Base-by-base conservation (phyloP, 2,329 filamentous ascomycete species). In the Gremmenia infestans region DNA sequence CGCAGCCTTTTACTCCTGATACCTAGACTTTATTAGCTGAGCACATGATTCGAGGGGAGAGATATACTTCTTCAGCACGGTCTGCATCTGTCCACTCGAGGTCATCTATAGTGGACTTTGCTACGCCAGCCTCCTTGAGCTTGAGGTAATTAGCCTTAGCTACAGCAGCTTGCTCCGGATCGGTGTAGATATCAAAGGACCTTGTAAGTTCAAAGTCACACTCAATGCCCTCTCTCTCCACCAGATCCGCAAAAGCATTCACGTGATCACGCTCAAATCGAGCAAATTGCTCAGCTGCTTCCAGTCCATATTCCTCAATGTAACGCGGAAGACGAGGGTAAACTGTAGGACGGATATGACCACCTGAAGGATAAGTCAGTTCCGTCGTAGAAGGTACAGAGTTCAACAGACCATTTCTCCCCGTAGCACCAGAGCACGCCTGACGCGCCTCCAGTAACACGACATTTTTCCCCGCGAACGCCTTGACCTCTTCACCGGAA, bases 381-480 rank as follows among this genome's bases (percentile, higher is more conserved):
- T 19, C n/a, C 11, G 19, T 8, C 4, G 7, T 22, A 19, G 4
- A 17, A 8, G n/a, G 11, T 45, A 19, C 11, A 45, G 11, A 11
- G n/a, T 45, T 45, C 19, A 39, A 39, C 37, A 14, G 48, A 53
- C 51, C 54, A 47, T 76, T 60, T 67, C 87, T 73, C n/a, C 88
- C 88, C 1, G 88, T 91, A 23, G 88, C 88, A 12, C 88, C 88
- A 80, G 81, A 90, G 67, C 87, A 91, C 2, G 84, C 86, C 73
- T 91, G 87, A 63, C 88, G 78, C 15, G 88, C 88, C 72, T 92
- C 88, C 4, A 91, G 76, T 73, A 91, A 78, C 5, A 91, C 75
- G 14, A 91, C 79, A 12, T 71, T 75, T 59, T 76, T 72, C 3
- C 40, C 56, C n/a, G 37, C 76, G 75, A 22, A 71, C 57, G 70